A percentile compares a stretch with the other conserved stretches of the same genome.
phyloP scores from a whole-genome alignment of 495 filamentous ascomycete species.

The Thermochaetoides thermophila region DNA sequence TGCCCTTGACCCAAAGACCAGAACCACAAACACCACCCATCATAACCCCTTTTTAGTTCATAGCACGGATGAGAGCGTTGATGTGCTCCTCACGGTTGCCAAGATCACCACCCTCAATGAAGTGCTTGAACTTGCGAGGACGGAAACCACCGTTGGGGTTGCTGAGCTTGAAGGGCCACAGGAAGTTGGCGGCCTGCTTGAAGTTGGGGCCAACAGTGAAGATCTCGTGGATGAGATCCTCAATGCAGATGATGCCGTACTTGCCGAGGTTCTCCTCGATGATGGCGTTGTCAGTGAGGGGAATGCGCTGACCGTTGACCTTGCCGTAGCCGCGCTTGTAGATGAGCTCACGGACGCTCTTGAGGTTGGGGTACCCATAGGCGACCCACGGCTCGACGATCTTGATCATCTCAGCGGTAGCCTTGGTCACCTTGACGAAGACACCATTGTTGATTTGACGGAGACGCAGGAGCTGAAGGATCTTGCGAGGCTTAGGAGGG shows the following conservation, averaged over 20 bases:
- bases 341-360: constrained; percentile 95
- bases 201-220: constrained; percentile 97
- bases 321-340: constrained; percentile 99
- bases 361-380: constrained; percentile 98
- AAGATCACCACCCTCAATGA: constrained; percentile 94
- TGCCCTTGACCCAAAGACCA: constrained; percentile 21
- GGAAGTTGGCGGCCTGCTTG: constrained; percentile 98
- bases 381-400: constrained; percentile 96
- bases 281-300: constrained; percentile 93
- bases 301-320: constrained; percentile 87
- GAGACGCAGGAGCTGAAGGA: constrained; percentile 94
- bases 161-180: constrained; percentile 99
- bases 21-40: constrained; percentile 20
- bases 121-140: constrained; percentile 96
- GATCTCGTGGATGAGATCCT: constrained; percentile 99
- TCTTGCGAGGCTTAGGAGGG: constrained; percentile 98
- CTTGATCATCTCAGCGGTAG: constrained; percentile 94
- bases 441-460: constrained; percentile 99
- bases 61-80: constrained; percentile 89
- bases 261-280: constrained; percentile 93
- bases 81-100: constrained; percentile 99
- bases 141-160: constrained; percentile 95
- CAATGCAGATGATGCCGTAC: constrained; percentile 98
- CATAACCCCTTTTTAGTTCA: constrained; percentile 63
- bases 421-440: constrained; percentile 95